Evolutionary conservation across 1,284 basidiomycete genomes (phyloP), one percentile per base, ranked within the genome.

Genomic region (Cryptococcus sp.): DNA sequence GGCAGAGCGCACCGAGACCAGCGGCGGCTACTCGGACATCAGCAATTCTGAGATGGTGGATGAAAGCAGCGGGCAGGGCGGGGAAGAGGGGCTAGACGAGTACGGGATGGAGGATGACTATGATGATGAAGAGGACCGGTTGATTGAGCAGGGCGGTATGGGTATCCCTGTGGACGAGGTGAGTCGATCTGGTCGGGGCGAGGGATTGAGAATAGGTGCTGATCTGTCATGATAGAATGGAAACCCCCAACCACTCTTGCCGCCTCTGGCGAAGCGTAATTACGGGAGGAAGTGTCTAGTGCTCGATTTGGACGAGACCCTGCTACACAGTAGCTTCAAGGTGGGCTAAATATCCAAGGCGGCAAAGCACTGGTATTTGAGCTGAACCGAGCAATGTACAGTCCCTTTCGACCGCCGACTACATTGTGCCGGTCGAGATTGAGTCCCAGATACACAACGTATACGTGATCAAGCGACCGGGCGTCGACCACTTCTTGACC

Each of bases 371-470:
- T n/a, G n/a, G n/a, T n/a, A n/a, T n/a, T n/a, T n/a, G 21, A 13
- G 44, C 56, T 46, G 40, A 36, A n/a, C 21, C 50, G 38, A 55
- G n/a, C n/a, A n/a, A 16, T 16, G 33, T 20, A 12, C 72, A 95
- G 92, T 89, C 93, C 64, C 91, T 97, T 70, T 90, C 88, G 62
- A 87, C 92, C 67, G 92, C 95, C 38, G 96, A 98, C 79, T 99
- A 94, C 76, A 90, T 98, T 61, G 95, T 98, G 0, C 96, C 96
- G 1, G 95, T 98, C 47, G 96, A 98, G 78, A 99, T 99, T 64
- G 96, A 99, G 73, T 93, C 91, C 62, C 87, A 95, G 67, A 91
- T 89, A 81, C 95, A 99, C 77, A 98, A 98, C 70, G 92, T 98
- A 60, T 98, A 98, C 78, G 96, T 98, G 43, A 92, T 99, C 78